Percentiles rank a stretch among this genome's conserved stretches.
Conservation (phyloP, 192 early-diverging fungal genomes). For the Backusella morwellensis region DNA sequence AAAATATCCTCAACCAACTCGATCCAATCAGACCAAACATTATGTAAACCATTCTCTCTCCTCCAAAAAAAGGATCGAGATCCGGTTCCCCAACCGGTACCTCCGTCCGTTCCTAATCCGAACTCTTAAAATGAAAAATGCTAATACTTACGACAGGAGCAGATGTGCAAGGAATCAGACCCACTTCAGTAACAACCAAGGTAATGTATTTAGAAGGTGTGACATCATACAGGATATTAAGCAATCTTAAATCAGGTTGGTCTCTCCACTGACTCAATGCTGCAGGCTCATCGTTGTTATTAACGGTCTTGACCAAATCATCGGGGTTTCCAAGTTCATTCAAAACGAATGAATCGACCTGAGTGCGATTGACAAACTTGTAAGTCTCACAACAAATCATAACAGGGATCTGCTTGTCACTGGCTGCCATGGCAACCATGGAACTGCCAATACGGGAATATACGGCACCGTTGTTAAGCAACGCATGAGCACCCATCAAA, state of each 20-base stretch:
- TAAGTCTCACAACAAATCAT: conserved; percentile 95
- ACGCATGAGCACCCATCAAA: conserved; percentile 89
- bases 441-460: conserved; percentile 90
- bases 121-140: not conserved
- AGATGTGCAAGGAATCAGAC: conserved; percentile 87
- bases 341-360: conserved; percentile 94
- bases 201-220: conserved; percentile 94
- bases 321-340: conserved; percentile 96
- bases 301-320: conserved; percentile 62
- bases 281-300: conserved; percentile 8
- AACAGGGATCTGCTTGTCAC: conserved; percentile 87
- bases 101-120: not conserved
- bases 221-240: conserved; percentile 93
- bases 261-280: conserved; percentile 72
- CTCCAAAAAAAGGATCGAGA: not conserved
- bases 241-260: conserved; percentile 70
- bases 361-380: conserved; percentile 91
- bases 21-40: not conserved
- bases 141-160: conserved; percentile 64
- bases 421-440: conserved; percentile 87
- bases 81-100: not conserved
- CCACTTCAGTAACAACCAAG: conserved; percentile 88
- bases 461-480: conserved; percentile 91
- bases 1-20: not conserved
- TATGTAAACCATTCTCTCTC: not conserved